Evolutionary conservation across 306 rosid species (phyloP).

Genomic region (Quercus mongolica): DNA sequence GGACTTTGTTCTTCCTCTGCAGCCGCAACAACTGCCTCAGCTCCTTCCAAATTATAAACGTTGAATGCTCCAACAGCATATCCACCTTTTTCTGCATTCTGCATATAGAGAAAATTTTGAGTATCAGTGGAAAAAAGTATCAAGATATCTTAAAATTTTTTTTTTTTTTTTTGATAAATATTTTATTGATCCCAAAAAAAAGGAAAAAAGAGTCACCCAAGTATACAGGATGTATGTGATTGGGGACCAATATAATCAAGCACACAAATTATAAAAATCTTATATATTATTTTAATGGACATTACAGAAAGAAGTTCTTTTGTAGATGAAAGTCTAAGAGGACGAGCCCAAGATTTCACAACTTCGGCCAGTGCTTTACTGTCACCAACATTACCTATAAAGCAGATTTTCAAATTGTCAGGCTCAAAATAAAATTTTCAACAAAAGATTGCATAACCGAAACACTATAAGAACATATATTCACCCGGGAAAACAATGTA

Average conservation of each 20-base stretch:
- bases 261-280: background rate
- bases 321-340: constrained; percentile 60
- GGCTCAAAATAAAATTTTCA: background rate
- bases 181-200: no score
- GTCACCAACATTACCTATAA: constrained; percentile 90
- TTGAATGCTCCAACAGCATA: constrained; percentile 99
- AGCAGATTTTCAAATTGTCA: constrained; percentile 12
- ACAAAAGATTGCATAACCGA: background rate
- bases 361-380: constrained; percentile 72
- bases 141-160: background rate
- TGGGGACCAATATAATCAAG: no score
- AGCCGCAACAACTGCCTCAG: constrained; percentile 84
- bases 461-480: background rate
- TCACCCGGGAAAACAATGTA: constrained; percentile 98
- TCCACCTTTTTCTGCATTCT: constrained; percentile 85
- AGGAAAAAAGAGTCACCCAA: no score
- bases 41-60: constrained; percentile 95
- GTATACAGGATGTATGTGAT: no score
- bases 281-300: constrained; percentile 3
- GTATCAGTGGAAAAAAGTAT: constrained; percentile 7
- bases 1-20: constrained; percentile 93
- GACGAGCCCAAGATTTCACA: constrained; percentile 78
- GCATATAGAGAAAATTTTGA: constrained; percentile 15
- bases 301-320: constrained; percentile 86
- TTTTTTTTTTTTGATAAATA: no score